Percentiles rank a stretch among this genome's conserved stretches.
These are phyloP conservation scores for Rutidosis leptorrhynchoides DNA, from an alignment of 129 eudicot genomes.

Conservation along the genomic window DNA sequence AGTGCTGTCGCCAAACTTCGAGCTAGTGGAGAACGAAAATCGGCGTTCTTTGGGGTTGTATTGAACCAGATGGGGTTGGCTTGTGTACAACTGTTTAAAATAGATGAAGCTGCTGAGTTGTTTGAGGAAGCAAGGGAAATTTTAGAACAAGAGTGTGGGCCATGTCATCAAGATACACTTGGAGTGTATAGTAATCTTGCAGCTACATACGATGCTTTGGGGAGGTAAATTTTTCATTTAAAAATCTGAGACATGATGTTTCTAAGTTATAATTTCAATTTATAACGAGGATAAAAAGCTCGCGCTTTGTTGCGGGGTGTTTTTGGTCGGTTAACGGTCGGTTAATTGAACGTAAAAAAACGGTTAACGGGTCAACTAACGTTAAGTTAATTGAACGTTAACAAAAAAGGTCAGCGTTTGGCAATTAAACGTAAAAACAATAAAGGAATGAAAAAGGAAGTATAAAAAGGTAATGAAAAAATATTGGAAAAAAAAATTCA, in stretches of 20 bases:
- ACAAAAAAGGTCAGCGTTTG: too few relatives aligned
- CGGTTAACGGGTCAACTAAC: too few relatives aligned
- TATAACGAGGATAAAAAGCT: too few relatives aligned
- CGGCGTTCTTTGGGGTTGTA: constrained; percentile 94
- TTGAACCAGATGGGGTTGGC: constrained; percentile 98
- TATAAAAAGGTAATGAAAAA: too few relatives aligned
- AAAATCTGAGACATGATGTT: background rate
- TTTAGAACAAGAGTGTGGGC: constrained; percentile 91
- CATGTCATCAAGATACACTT: constrained; percentile 96
- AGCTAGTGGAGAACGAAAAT: constrained; percentile 87
- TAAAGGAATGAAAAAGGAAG: too few relatives aligned
- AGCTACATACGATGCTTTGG: constrained; percentile 98
- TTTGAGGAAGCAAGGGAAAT: constrained; percentile 95
- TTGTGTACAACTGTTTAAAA: constrained; percentile 83
- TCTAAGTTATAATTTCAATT: too few relatives aligned
- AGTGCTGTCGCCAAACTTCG: constrained; percentile 81
- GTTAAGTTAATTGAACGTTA: too few relatives aligned
- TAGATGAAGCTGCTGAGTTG: constrained; percentile 95
- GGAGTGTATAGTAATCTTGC: constrained; percentile 99
- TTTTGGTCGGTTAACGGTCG: too few relatives aligned
- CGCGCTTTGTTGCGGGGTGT: too few relatives aligned
- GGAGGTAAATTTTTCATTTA: constrained; percentile 55
- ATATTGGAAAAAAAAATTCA: too few relatives aligned
- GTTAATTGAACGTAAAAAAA: too few relatives aligned
- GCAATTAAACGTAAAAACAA: too few relatives aligned